Evolutionary conservation across 129 eudicot genomes (phyloP).

Genomic region (Cynara cardunculus): DNA sequence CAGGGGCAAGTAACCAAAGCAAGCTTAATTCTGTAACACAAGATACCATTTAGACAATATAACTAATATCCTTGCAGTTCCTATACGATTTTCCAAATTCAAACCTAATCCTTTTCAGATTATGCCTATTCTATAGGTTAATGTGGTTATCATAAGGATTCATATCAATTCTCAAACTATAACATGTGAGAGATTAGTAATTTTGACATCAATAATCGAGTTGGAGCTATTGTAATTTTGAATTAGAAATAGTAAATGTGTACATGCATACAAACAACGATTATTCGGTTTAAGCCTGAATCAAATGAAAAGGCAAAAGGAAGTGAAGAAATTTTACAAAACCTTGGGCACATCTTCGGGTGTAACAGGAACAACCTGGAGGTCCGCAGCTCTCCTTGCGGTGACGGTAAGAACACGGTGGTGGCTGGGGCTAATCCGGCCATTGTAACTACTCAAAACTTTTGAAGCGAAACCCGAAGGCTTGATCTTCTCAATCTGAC

Average conservation of each 20-base stretch:
- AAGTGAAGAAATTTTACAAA: background rate
- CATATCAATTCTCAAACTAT: background rate
- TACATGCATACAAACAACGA: background rate
- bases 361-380: constrained; percentile 62
- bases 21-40: background rate
- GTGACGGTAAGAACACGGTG: constrained; percentile 25
- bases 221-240: background rate
- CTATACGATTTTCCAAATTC: background rate
- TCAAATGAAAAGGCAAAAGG: background rate
- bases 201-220: background rate
- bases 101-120: background rate
- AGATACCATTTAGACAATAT: background rate
- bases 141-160: background rate
- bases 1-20: background rate
- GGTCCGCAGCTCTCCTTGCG: constrained; percentile 50
- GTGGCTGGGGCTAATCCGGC: constrained; percentile 20
- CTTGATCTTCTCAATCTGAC: constrained; percentile 45
- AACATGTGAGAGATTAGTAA: background rate
- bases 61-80: background rate
- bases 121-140: background rate
- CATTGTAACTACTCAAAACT: constrained; percentile 11
- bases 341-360: constrained; percentile 74
- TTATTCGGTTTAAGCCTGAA: background rate
- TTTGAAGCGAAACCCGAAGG: constrained; percentile 33
- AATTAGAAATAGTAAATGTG: background rate